Evolutionary conservation across 352 stramenopile genomes (phyloP), one percentile per base, ranked within the genome.

Genomic region (Globisporangium cystogenes): DNA sequence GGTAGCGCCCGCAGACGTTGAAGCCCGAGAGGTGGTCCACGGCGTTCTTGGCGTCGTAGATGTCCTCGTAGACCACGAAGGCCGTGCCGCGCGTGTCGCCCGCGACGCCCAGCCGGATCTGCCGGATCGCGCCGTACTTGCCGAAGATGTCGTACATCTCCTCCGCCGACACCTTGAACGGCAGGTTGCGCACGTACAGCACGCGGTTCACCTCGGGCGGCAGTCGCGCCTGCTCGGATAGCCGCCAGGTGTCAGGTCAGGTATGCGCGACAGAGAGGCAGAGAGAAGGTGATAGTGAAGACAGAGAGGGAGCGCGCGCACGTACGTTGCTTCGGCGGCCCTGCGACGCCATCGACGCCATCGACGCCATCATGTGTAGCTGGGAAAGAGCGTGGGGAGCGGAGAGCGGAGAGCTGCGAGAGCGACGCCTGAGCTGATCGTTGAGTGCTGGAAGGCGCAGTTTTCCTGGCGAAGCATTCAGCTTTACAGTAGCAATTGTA

Each of bases 91-190:
- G 74, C 24, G 97, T 99, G 65, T 99, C 96, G 68, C 87, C 94
- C 60, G 92, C 96, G 31, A 98, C 89, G 48, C 96, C 86, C 50
- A 97, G 55, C 36, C 89, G 74, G 53, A 98, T 95, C 78, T 99
- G 97, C 57, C 96, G 93, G 46, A 99, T 98, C n/a, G 97, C 95
- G 46, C 97, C 97, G 79, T 99, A 99, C 70, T 99, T 99, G 52
- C 96, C 97, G 74, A 99, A 99, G 37, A 99, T 99, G 66, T 99
- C 96, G 79, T 99, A 99, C 56, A 99, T 87, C 59, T 99, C 97
- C 46, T 99, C 97, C 14, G 93, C 84, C 18, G 96, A 98, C 54
- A 99, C 94, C 68, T 98, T 98, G 70, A 99, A 99, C 20, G 97
- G 97, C 47, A 99, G 76, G 74, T 99, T 99, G 35, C 96, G 90